Evolutionary conservation across 306 rosid species (phyloP), one percentile per base, ranked within the genome.

Genomic region (Alnus glutinosa): DNA sequence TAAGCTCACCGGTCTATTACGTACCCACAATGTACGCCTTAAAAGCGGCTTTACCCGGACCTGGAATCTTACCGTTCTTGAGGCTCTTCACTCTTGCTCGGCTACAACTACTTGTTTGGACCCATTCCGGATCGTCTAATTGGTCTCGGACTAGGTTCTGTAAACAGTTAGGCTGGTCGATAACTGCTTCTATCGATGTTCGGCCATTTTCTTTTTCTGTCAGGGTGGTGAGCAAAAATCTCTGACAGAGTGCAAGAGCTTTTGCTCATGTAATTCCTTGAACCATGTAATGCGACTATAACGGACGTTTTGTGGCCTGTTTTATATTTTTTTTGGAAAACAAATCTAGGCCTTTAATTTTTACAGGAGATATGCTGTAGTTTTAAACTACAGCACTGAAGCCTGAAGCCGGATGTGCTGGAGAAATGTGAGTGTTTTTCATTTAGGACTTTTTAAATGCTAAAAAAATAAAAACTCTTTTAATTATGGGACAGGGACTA

Each of bases 181-280:
- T 39, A 94, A 92, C 74, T 91, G 98, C 78, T 77, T 90, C 77
- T 87, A 78, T 71, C 83, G 92, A 39, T 94, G 98, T 66, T 97
- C 97, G 0, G 75, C 48, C n/a, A 58, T 34, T 34, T 91, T 92
- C 85, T 92, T 91, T 74, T 89, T 94, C 57, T 94, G 97, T 46
- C 90, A 89, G 48, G 95, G 98, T 23, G 95, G 88, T n/a, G 62
- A 80, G 3, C 98, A 94, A 50, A 94, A 91, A 52, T 83, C 95
- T 1, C 4, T 7, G 0, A 7, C 28, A 6, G 83, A 79, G 32
- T 92, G 97, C 67, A 83, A 84, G 77, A 79, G 84, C 74, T n/a
- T 85, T 82, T 36, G 76, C 50, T 46, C 92, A 77, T 15, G 37
- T 84, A 68, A 90, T 87, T 74, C 94, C 93, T 39, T 89, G 83